phyloP scores from a whole-genome alignment of 768 basidiomycete species.

The Agaricus blazei region DNA sequence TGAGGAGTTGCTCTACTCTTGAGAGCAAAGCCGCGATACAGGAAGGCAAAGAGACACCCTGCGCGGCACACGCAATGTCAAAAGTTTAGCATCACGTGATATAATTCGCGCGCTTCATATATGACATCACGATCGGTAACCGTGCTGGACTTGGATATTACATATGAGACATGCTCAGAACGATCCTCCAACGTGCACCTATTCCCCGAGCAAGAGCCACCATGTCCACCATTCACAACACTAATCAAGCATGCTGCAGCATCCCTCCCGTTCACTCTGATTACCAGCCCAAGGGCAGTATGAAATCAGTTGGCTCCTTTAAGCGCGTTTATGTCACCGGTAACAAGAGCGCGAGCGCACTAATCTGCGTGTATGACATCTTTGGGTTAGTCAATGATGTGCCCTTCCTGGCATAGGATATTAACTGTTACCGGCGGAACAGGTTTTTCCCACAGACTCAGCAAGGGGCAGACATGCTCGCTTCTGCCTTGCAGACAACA shows the following conservation, averaged over 20 bases:
- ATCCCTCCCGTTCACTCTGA: slow-evolving; percentile 50
- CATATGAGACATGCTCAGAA: slow-evolving; percentile 25
- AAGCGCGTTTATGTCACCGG: slow-evolving; percentile 49
- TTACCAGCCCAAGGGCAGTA: slow-evolving; percentile 47
- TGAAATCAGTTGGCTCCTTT: slow-evolving; percentile 43
- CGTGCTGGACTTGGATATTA: no score
- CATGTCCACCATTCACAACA: slow-evolving; percentile 36
- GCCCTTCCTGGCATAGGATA: background rate
- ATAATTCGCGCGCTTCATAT: slow-evolving; percentile 1
- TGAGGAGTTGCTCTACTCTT: slow-evolving; percentile 48
- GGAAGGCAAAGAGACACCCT: background rate
- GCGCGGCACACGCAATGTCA: no score
- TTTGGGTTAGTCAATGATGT: slow-evolving; percentile 39
- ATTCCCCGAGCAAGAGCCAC: slow-evolving; percentile 15
- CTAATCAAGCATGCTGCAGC: slow-evolving; percentile 45
- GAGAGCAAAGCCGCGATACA: slow-evolving; percentile 6
- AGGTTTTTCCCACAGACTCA: slow-evolving; percentile 60
- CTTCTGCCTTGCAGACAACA: slow-evolving; percentile 42
- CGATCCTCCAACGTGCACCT: slow-evolving; percentile 22
- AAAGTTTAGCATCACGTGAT: background rate
- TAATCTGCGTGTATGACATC: slow-evolving; percentile 59
- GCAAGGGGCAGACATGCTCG: slow-evolving; percentile 62
- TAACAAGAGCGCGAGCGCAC: slow-evolving; percentile 41
- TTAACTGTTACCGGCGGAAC: background rate
- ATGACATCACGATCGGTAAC: slow-evolving; percentile 7